Evolutionary conservation across 1,284 basidiomycete species (phyloP).

Genomic region (Ceratorhiza oryzae-sativae): DNA sequence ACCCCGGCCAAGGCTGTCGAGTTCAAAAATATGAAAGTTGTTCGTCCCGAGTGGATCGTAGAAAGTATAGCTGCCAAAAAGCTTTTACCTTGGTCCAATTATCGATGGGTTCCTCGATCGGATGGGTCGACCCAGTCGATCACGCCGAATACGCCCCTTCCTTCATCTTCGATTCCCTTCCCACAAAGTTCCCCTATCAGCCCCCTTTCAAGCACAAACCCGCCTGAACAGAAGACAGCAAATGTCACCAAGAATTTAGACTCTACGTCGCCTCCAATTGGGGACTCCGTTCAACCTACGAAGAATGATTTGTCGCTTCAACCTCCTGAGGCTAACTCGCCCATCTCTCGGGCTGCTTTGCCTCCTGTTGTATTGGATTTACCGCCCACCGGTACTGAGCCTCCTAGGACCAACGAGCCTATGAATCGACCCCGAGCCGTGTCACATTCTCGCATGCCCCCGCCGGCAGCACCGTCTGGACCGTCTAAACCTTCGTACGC

Average conservation of each 20-base stretch:
- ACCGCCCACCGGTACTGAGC: too few relatives aligned
- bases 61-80: conserved; percentile 71
- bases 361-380: too few relatives aligned
- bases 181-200: not conserved
- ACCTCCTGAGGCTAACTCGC: too few relatives aligned
- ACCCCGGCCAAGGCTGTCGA: conserved; percentile 89
- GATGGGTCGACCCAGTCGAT: not conserved
- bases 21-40: conserved; percentile 89
- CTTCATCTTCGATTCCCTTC: not conserved
- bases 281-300: not conserved
- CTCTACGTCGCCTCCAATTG: not conserved
- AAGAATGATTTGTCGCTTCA: not conserved
- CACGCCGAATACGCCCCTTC: not conserved
- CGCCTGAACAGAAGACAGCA: not conserved
- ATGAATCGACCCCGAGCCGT: conserved; percentile 41
- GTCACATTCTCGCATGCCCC: conserved; percentile 37
- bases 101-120: conserved; percentile 55
- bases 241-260: too few relatives aligned
- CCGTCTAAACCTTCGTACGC: conserved; percentile 60
- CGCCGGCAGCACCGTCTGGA: conserved; percentile 6
- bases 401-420: too few relatives aligned
- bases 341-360: too few relatives aligned
- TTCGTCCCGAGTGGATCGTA: conserved; percentile 85
- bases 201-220: not conserved
- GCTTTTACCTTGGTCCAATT: conserved; percentile 81